Evolutionary conservation across 2,329 filamentous ascomycete genomes (phyloP).

Genomic region (Aspergillus caelatus): DNA sequence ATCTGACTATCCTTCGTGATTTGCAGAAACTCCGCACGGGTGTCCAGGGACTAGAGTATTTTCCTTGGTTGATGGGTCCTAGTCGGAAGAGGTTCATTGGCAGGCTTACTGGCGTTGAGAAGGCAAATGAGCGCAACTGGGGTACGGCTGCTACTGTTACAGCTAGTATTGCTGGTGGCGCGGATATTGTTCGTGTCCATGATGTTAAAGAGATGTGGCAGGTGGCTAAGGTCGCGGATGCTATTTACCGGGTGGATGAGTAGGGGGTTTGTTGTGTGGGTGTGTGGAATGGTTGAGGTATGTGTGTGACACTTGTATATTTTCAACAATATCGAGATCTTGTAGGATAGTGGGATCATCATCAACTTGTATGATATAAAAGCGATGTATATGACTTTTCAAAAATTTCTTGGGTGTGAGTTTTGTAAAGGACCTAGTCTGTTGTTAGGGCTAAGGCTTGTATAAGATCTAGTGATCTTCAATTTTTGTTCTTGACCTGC

Average conservation of each 20-base stretch:
- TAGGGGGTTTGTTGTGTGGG: not conserved
- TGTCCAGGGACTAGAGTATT: slow-evolving; percentile 50
- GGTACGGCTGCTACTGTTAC: slow-evolving; percentile 88
- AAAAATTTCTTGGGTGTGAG: not conserved
- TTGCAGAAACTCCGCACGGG: slow-evolving; percentile 62
- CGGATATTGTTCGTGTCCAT: slow-evolving; percentile 90
- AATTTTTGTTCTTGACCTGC: not conserved
- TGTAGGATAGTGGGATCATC: not conserved
- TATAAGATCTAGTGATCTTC: not conserved
- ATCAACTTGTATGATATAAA: not conserved
- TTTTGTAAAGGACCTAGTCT: not conserved
- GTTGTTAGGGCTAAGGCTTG: not conserved
- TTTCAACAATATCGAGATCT: slow-evolving; percentile 26
- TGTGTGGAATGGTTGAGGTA: not conserved
- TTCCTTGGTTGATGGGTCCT: slow-evolving; percentile 87
- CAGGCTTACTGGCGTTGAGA: slow-evolving; percentile 72
- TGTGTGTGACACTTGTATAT: slow-evolving; percentile 10
- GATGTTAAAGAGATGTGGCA: slow-evolving; percentile 84
- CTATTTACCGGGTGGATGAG: slow-evolving; percentile 69
- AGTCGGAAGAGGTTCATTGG: slow-evolving; percentile 92
- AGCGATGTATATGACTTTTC: not conserved
- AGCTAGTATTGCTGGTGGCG: slow-evolving; percentile 81
- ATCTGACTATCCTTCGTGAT: slow-evolving; percentile 74
- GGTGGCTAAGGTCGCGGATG: slow-evolving; percentile 86
- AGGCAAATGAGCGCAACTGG: slow-evolving; percentile 72